Evolutionary conservation across 2,329 filamentous ascomycete species (phyloP).

Genomic region (Fusarium sp.): DNA sequence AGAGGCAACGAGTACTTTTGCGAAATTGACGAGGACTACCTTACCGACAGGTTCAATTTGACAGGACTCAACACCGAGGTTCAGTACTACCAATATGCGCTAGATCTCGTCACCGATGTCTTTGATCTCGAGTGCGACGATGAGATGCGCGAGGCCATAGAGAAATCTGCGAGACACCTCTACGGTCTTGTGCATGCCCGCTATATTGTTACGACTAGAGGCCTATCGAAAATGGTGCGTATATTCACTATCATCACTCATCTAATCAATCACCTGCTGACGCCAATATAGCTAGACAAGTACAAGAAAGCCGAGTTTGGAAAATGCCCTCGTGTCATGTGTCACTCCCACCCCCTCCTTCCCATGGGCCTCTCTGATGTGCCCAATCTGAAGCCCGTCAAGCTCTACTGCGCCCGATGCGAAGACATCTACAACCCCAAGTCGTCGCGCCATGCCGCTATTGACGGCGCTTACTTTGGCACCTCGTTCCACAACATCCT

Average conservation of each 20-base stretch:
- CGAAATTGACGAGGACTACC: slow-evolving; percentile 98
- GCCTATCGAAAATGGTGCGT: slow-evolving; percentile 91
- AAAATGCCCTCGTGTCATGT: slow-evolving; percentile 96
- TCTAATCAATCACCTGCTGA: not conserved
- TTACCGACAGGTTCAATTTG: slow-evolving; percentile 97
- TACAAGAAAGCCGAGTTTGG: slow-evolving; percentile 99
- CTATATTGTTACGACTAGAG: slow-evolving; percentile 95
- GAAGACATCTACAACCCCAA: slow-evolving; percentile 99
- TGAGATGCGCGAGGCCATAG: slow-evolving; percentile 97
- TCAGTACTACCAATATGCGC: slow-evolving; percentile 98
- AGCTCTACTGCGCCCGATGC: slow-evolving; percentile 96
- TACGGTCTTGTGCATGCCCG: slow-evolving; percentile 96
- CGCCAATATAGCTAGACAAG: slow-evolving; percentile 83
- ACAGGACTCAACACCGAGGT: slow-evolving; percentile 97
- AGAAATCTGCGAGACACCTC: slow-evolving; percentile 94
- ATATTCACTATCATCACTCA: not conserved
- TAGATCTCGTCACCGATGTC: slow-evolving; percentile 96
- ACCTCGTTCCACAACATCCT: slow-evolving; percentile 99
- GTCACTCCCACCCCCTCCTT: slow-evolving; percentile 90
- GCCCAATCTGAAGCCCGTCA: slow-evolving; percentile 88
- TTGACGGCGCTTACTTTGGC: slow-evolving; percentile 98
- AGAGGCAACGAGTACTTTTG: slow-evolving; percentile 99
- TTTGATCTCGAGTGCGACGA: slow-evolving; percentile 99
- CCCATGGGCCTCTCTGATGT: slow-evolving; percentile 95
- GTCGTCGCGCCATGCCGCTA: slow-evolving; percentile 91